These are phyloP conservation scores for Tulasnella sp. DNA, from an alignment of 768 basidiomycete genomes.

Conservation along the genomic window DNA sequence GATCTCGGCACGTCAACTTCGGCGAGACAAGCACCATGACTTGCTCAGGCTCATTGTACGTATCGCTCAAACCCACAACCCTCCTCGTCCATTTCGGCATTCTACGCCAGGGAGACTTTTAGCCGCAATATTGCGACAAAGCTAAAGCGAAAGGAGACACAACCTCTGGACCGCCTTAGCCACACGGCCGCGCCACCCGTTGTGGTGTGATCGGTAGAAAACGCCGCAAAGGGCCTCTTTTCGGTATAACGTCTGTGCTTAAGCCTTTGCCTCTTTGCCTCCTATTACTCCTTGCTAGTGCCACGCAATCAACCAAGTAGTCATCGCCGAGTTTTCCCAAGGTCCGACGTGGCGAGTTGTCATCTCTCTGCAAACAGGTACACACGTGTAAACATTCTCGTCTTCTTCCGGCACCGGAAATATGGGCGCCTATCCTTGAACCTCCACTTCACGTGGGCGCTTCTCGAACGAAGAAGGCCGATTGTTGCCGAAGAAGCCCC, in stretches of 20 bases:
- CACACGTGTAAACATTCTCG: constrained; percentile 9
- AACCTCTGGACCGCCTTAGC: not conserved
- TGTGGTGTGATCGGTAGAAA: not conserved
- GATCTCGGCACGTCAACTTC: not conserved
- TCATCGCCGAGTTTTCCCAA: not conserved
- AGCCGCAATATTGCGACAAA: not conserved
- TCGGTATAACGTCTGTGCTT: not conserved
- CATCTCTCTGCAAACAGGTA: not conserved
- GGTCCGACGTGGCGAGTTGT: not conserved
- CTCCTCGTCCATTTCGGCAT: not conserved
- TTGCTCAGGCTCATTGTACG: not conserved
- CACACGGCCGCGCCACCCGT: not conserved
- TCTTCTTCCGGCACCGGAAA: constrained; percentile 3
- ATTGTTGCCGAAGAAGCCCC: not conserved
- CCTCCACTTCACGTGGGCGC: not conserved
- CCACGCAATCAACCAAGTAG: not conserved
- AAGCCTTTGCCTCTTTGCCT: not conserved
- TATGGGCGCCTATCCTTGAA: not conserved
- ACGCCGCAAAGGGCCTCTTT: not conserved
- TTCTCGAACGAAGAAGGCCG: not conserved
- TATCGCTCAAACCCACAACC: not conserved
- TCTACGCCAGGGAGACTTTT: not conserved
- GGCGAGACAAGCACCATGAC: not conserved
- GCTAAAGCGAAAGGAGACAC: not conserved
- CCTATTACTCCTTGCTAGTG: not conserved